Base-by-base conservation (phyloP, 2,329 filamentous ascomycete genomes). In the Fusarium hainanense region DNA sequence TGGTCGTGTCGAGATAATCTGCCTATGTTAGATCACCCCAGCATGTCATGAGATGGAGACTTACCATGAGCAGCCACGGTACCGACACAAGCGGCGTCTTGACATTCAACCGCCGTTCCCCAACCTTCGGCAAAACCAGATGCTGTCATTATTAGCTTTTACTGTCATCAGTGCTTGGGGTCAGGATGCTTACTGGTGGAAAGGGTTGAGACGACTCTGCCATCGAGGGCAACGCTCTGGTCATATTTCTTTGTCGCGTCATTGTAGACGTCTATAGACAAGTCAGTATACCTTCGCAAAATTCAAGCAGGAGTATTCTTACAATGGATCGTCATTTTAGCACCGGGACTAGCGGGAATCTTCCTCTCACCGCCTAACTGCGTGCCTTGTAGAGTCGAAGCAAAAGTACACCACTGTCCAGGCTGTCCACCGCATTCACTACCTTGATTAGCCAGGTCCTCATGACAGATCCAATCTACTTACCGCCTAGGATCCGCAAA, bases 401-500 rank as follows among this genome's bases (percentile, higher is more conserved):
- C 67, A 62, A 62, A 70, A 6, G 66, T 66, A 37, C 67, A 70
- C 67, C 67, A 69, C 13, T 70, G 67, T 1, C 67, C 67, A 48
- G 32, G 28, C 3, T 37, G 65, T 2, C 66, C 66, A 6, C 67
- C 67, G 7, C 67, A 70, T 25, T 69, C 58, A 6, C 66, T 70
- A 27, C 4, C 8, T 34, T 10, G 1, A 14, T 56, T 5, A 56
- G 54, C 11, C 7, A 14, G 1, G 14, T 6, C 1, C 16, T 5
- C 2, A 4, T 10, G 2, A 8, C 2, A 11, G 4, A 3, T 10
- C 7, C 6, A 12, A 6, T 1, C 4, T 5, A 18, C 49, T 25
- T 43, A 70, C 67, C 40, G 40, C 1, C 49, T 44, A 12, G 66
- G 65, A 21, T 69, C 51, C 2, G 67, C 61, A 27, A 70, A 69